Conservation (phyloP, 352 stramenopile genomes). For the Phytopythium vexans region DNA sequence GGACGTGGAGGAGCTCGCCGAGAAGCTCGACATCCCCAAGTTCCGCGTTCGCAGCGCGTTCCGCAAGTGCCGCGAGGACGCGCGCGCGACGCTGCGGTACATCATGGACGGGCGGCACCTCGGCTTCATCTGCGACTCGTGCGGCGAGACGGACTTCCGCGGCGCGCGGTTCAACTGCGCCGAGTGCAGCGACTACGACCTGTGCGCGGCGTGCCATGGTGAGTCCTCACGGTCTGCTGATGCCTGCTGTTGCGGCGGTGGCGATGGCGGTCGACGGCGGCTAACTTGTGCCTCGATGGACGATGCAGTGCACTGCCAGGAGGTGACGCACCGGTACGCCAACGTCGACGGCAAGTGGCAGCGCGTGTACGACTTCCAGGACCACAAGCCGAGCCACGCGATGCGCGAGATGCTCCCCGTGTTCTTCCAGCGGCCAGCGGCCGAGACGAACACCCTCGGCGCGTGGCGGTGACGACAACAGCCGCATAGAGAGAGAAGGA, state of each 20-base stretch:
- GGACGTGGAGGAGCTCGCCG: constrained; percentile 55
- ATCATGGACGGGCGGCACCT: constrained; percentile 83
- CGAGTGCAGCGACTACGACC: constrained; percentile 76
- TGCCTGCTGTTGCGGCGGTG: neutral
- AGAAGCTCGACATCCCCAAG: constrained; percentile 74
- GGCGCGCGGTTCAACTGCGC: constrained; percentile 72
- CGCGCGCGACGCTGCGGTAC: constrained; percentile 56
- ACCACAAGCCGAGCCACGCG: constrained; percentile 47
- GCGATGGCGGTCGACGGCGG: neutral
- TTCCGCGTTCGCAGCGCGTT: constrained; percentile 80
- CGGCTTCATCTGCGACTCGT: constrained; percentile 82
- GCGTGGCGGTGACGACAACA: neutral
- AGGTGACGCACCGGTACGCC: constrained; percentile 70
- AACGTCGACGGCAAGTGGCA: constrained; percentile 84
- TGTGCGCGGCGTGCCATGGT: constrained; percentile 67
- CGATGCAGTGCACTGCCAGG: constrained; percentile 41
- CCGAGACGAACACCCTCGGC: no score
- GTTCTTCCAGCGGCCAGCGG: constrained; percentile 31
- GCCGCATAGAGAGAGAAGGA: no score
- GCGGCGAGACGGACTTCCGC: constrained; percentile 75
- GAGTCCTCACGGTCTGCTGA: neutral
- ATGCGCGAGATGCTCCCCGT: constrained; percentile 75
- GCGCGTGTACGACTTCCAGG: constrained; percentile 70
- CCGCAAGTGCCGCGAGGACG: constrained; percentile 74
- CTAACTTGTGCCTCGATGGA: constrained; percentile 10